A percentile compares a stretch with the other conserved stretches of the same genome.
These are phyloP conservation scores for Agaricus sinodeliciosus DNA, from an alignment of 768 basidiomycete species.

Conservation along the genomic window DNA sequence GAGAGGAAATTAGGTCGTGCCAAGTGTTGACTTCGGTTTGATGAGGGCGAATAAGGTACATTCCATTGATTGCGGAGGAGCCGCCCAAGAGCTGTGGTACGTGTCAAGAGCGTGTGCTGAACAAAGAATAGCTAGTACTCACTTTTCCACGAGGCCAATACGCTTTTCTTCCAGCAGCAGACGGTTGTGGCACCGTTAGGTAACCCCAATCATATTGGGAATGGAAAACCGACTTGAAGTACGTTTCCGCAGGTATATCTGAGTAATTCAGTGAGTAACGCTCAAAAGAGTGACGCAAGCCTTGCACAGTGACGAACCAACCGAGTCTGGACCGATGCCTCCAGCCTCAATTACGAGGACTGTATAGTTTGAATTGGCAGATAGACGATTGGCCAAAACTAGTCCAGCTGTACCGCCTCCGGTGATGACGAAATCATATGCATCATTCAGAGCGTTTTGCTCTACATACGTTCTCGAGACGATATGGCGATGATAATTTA, in stretches of 20 bases:
- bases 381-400: slow-evolving; percentile 28
- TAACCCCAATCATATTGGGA: slow-evolving; percentile 51
- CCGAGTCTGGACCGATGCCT: slow-evolving; percentile 34
- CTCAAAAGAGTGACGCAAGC: not conserved
- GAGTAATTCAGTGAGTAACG: not conserved
- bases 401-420: slow-evolving; percentile 32
- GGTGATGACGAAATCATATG: slow-evolving; percentile 30
- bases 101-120: not conserved
- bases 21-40: slow-evolving; percentile 43
- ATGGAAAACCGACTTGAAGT: slow-evolving; percentile 42
- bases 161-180: slow-evolving; percentile 34
- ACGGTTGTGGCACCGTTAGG: slow-evolving; percentile 39
- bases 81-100: slow-evolving; percentile 53
- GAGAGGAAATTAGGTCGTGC: slow-evolving; percentile 33
- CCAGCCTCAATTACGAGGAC: slow-evolving; percentile 39
- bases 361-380: slow-evolving; percentile 26
- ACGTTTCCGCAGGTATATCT: slow-evolving; percentile 48
- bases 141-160: slow-evolving; percentile 62
- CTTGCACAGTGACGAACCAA: slow-evolving; percentile 22
- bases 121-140: not conserved
- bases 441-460: slow-evolving; percentile 9
- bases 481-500: not conserved
- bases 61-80: slow-evolving; percentile 61
- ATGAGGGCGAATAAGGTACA: slow-evolving; percentile 56
- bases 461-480: slow-evolving; percentile 12